Percentiles rank a stretch among this genome's conserved stretches.
These are phyloP conservation scores for Corymbia calophylla DNA, from an alignment of 441 rosid genomes.

Conservation along the genomic window DNA sequence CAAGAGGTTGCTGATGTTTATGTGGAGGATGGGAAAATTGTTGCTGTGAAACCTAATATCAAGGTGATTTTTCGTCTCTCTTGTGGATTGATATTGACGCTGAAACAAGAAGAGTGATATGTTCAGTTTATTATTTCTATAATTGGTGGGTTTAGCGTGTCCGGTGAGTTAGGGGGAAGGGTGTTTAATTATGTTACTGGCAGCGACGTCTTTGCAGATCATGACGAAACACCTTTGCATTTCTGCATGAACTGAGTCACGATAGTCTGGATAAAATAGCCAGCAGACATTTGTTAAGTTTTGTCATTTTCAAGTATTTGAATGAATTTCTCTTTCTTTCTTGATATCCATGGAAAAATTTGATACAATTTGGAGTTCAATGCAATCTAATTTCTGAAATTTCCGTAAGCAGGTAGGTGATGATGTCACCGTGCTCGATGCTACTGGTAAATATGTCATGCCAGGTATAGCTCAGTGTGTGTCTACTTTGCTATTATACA, in stretches of 20 bases:
- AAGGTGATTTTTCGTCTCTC: slow-evolving; percentile 23
- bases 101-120: neutral
- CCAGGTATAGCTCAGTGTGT: slow-evolving; percentile 45
- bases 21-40: slow-evolving; percentile 72
- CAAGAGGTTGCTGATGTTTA: slow-evolving; percentile 85
- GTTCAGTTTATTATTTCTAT: neutral
- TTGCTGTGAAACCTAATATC: slow-evolving; percentile 66
- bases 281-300: neutral
- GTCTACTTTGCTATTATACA: neutral
- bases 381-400: neutral
- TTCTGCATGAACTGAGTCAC: neutral
- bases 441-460: slow-evolving; percentile 90
- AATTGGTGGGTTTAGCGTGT: neutral
- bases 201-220: neutral
- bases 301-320: neutral
- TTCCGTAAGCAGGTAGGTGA: slow-evolving; percentile 56
- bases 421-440: slow-evolving; percentile 80
- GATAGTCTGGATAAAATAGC: neutral
- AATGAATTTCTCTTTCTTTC: neutral
- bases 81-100: neutral
- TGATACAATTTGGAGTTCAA: neutral
- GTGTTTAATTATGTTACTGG: neutral
- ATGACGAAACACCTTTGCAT: neutral
- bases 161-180: neutral
- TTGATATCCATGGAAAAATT: neutral